Base-by-base conservation (phyloP, 2,329 filamentous ascomycete genomes). In the Fusarium sp. region DNA sequence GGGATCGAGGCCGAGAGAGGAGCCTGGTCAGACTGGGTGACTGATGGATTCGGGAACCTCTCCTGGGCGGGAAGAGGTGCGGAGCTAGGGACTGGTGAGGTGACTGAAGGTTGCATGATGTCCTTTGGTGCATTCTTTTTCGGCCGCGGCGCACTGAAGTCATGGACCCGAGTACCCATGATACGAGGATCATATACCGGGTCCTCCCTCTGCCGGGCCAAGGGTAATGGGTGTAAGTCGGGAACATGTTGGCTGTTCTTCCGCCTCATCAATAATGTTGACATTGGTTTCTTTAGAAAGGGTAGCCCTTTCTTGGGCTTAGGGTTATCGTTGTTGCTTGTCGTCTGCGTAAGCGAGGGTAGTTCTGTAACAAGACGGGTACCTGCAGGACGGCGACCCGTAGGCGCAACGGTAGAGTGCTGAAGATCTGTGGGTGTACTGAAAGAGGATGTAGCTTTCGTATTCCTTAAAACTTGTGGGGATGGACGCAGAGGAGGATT, bases 171-270 rank as follows among this genome's bases (percentile, higher is more conserved):
- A 9, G 87, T 92, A 49, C 87, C 90, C 72, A 84, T 84, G 67
- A 92, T 92, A 11, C 88, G 84, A 19, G 89, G 89, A 70, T 91
- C 89, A 70, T 90, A 89, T 21, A 79, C 77, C 7, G 83, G 82
- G 69, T 85, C 84, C 15, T 83, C 81, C 0, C 76, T 70, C 9
- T 77, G 75, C 22, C 79, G 77, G 45, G 79, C 70, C 28, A 84
- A 70, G 0, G 84, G 80, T 22, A 84, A 71, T 1, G 82, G 79
- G 2, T 75, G 73, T 4, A 84, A 60, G 44, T 86, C 84, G 2
- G 83, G 79, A 1, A 79, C 77, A 51, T 81, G 82, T 57, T 88
- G 86, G 17, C 81, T 85, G 14, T 84, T 84, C 70, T 85, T 88
- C 54, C 88, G 83, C 62, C 88, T 83, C 80, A 85, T 81, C 51